phyloP scores from a whole-genome alignment of 345 rosid genomes.

The Populus nigra region DNA sequence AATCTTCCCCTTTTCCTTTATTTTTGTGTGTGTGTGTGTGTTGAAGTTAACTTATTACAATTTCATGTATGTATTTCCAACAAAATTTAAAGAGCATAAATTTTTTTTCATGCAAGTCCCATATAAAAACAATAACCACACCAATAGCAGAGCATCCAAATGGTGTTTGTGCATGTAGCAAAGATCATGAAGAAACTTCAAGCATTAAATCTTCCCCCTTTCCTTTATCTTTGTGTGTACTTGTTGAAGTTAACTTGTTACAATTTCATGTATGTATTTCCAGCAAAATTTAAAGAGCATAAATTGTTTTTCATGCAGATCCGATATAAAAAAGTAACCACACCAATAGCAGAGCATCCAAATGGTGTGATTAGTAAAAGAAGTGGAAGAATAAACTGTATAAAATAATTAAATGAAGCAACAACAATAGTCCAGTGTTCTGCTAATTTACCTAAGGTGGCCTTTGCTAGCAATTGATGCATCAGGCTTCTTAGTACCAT shows the following conservation, averaged over 20 bases:
- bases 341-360: background rate
- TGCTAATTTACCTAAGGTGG: constrained; percentile 72
- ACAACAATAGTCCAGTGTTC: background rate
- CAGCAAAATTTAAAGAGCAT: background rate
- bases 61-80: background rate
- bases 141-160: background rate
- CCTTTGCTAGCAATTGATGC: constrained; percentile 99
- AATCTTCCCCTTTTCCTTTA: background rate
- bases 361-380: background rate
- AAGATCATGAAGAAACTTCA: background rate
- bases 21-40: background rate
- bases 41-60: background rate
- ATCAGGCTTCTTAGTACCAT: constrained; percentile 96
- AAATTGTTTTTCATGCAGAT: background rate
- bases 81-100: background rate
- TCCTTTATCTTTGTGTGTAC: background rate
- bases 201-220: background rate
- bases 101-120: background rate
- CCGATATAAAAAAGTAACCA: constrained; percentile 1
- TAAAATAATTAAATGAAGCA: background rate
- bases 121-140: constrained; percentile 1
- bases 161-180: background rate
- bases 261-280: background rate
- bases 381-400: background rate
- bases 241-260: background rate